A percentile compares a stretch with the other conserved stretches of the same genome.
phyloP scores from a whole-genome alignment of 2,329 filamentous ascomycete species.

The Penicillium hesseltinei region DNA sequence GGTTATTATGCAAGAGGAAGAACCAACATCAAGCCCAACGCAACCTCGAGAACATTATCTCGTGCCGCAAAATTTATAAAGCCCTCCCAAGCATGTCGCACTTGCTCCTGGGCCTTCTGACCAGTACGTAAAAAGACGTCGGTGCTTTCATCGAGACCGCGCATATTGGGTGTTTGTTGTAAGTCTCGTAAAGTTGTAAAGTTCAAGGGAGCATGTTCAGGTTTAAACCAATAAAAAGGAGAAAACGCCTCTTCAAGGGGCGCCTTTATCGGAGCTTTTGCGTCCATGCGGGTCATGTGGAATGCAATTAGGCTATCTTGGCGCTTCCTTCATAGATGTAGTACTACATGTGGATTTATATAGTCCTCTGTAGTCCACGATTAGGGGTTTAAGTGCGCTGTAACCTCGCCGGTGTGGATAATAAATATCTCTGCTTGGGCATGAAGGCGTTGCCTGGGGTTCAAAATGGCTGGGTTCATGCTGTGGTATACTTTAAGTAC shows the following conservation, averaged over 20 bases:
- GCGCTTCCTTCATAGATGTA: neutral
- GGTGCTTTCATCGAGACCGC: conserved; percentile 30
- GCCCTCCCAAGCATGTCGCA: conserved; percentile 57
- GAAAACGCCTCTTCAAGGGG: neutral
- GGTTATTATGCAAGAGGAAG: neutral
- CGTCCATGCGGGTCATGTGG: neutral
- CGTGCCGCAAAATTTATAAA: conserved; percentile 72
- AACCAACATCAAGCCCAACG: conserved; percentile 68
- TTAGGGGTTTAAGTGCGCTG: neutral
- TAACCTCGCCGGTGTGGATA: neutral
- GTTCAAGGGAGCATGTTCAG: neutral
- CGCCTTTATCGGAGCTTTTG: neutral
- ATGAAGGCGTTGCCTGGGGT: no score
- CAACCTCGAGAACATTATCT: conserved; percentile 73
- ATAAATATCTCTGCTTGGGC: neutral
- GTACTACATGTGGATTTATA: neutral
- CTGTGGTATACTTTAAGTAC: neutral
- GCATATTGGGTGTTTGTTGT: conserved; percentile 12
- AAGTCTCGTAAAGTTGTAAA: no score
- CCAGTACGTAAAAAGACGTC: conserved; percentile 37
- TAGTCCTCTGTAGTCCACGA: no score
- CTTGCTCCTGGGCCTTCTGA: conserved; percentile 44
- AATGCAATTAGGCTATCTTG: neutral
- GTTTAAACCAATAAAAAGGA: neutral
- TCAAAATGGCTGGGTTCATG: neutral